Conservation (phyloP, 1,284 basidiomycete genomes). For the Exobasidium cylindrosporum region DNA sequence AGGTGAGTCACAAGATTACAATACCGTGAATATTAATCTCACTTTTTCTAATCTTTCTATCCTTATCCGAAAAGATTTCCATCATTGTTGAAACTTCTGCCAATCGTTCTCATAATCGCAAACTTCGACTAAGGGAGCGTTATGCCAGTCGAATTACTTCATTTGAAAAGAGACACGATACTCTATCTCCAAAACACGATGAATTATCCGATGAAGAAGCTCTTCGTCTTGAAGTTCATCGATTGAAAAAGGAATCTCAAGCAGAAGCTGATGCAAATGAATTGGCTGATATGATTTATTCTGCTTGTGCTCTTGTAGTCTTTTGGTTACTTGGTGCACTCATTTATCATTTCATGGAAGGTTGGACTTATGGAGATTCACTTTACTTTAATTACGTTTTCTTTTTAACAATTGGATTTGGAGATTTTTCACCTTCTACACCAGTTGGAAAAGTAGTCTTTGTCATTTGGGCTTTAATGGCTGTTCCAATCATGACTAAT, state of each 20-base stretch:
- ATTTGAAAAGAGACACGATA: background rate
- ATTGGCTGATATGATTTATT: conserved; percentile 54
- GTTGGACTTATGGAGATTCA: conserved; percentile 51
- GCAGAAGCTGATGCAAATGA: conserved; percentile 55
- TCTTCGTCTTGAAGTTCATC: conserved; percentile 55
- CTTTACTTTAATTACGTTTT: conserved; percentile 43
- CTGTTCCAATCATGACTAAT: conserved; percentile 58
- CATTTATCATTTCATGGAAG: conserved; percentile 53
- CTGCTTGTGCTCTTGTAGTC: conserved; percentile 45
- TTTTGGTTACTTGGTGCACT: conserved; percentile 57
- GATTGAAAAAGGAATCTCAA: conserved; percentile 54
- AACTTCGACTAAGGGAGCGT: background rate
- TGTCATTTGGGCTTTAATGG: conserved; percentile 57
- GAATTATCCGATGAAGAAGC: background rate
- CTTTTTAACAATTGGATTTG: conserved; percentile 56
- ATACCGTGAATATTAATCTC: conserved; percentile 56
- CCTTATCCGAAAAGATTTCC: conserved; percentile 24
- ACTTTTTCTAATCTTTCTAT: conserved; percentile 49
- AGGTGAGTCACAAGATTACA: too few species aligned
- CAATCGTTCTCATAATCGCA: background rate
- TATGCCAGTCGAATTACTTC: background rate
- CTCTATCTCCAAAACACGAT: background rate
- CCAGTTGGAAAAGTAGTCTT: conserved; percentile 55
- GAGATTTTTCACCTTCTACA: conserved; percentile 51
- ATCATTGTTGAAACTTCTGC: background rate